Evolutionary conservation across 1,284 basidiomycete genomes (phyloP).

Genomic region (Cerrena zonata): DNA sequence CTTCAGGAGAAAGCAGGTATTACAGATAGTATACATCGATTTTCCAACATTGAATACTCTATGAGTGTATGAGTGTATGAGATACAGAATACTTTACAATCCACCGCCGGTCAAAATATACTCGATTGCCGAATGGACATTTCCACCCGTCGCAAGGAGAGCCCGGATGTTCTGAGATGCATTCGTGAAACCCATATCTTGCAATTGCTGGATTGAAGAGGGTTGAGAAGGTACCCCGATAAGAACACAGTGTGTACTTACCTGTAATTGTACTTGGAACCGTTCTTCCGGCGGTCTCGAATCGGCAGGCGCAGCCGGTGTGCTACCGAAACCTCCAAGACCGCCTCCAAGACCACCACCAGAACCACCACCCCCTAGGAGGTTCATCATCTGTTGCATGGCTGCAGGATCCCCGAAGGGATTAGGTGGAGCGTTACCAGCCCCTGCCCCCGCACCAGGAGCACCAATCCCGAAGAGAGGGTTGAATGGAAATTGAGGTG

Average conservation of each 20-base stretch:
- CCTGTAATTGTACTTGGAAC: slow-evolving; percentile 81
- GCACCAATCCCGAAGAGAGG: slow-evolving; percentile 16
- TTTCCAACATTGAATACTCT: too few species aligned
- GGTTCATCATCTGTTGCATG: slow-evolving; percentile 48
- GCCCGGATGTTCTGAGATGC: slow-evolving; percentile 86
- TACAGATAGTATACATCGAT: not conserved
- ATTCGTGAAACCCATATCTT: slow-evolving; percentile 83
- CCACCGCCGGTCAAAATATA: slow-evolving; percentile 81
- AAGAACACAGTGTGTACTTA: slow-evolving; percentile 24
- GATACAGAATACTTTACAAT: slow-evolving; percentile 30
- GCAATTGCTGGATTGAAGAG: slow-evolving; percentile 56
- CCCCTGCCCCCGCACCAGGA: slow-evolving; percentile 21
- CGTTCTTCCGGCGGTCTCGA: slow-evolving; percentile 78
- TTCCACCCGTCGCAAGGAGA: slow-evolving; percentile 80
- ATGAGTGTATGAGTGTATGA: not conserved
- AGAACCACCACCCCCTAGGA: slow-evolving; percentile 24
- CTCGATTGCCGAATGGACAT: slow-evolving; percentile 85
- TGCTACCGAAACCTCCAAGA: slow-evolving; percentile 19
- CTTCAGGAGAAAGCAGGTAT: too few species aligned
- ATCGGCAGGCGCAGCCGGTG: slow-evolving; percentile 53
- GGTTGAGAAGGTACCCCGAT: slow-evolving; percentile 3
- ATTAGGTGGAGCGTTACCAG: slow-evolving; percentile 12
- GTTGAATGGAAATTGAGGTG: slow-evolving; percentile 18
- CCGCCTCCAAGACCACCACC: slow-evolving; percentile 29
- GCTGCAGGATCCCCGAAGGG: slow-evolving; percentile 33